Percentiles rank a stretch among this genome's conserved stretches.
phyloP scores from a whole-genome alignment of 73 alveolate genomes.

The Paramecium biaurelia region DNA sequence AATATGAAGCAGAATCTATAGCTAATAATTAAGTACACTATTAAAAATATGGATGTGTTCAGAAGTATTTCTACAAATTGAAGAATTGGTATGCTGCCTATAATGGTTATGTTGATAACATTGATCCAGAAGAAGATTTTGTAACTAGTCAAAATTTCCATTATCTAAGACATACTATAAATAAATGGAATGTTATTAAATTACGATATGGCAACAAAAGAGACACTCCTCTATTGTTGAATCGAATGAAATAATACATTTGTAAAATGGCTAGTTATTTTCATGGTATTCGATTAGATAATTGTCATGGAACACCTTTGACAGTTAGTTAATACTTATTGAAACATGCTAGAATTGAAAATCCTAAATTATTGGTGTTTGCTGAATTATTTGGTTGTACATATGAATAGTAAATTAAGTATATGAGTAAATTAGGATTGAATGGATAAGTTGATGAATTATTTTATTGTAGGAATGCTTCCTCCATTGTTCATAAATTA shows the following conservation, averaged over 20 bases:
- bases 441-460: slow-evolving; percentile 90
- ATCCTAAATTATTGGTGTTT: slow-evolving; percentile 87
- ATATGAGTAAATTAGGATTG: slow-evolving; percentile 80
- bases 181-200: slow-evolving; percentile 95
- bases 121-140: slow-evolving; percentile 81
- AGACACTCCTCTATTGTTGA: slow-evolving; percentile 87
- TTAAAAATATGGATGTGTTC: neutral
- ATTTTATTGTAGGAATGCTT: slow-evolving; percentile 50
- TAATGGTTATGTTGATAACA: slow-evolving; percentile 20
- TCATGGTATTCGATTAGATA: slow-evolving; percentile 96
- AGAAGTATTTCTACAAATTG: neutral
- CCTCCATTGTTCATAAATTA: neutral
- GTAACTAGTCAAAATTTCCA: slow-evolving; percentile 86
- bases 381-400: slow-evolving; percentile 93
- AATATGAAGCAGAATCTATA: slow-evolving; percentile 15
- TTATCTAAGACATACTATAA: slow-evolving; percentile 87
- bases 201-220: slow-evolving; percentile 88
- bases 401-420: slow-evolving; percentile 82
- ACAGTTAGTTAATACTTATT: slow-evolving; percentile 77
- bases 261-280: slow-evolving; percentile 84
- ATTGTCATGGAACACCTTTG: slow-evolving; percentile 95
- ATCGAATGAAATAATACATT: slow-evolving; percentile 90
- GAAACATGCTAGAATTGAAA: slow-evolving; percentile 86
- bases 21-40: neutral
- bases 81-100: slow-evolving; percentile 46